Evolutionary conservation across 345 rosid species (phyloP), one percentile per base, ranked within the genome.

Genomic region (Corchorus olitorius): DNA sequence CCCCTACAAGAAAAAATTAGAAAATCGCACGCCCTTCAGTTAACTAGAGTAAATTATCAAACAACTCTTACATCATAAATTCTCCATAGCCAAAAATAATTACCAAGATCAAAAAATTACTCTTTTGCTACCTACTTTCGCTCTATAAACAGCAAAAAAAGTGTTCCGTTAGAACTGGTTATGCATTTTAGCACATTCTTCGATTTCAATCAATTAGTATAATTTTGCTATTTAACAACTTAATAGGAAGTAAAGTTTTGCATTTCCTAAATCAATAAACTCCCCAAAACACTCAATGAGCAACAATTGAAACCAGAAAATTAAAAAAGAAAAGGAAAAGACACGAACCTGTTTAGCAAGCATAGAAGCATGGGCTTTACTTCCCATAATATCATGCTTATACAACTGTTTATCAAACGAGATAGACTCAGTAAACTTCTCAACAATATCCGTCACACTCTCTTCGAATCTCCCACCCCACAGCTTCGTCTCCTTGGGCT

Each of bases 401-500:
- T 92, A 96, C 69, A 96, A 82, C 84, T 82, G 81, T 84, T 92
- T 96, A 74, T 96, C 99, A 53, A 88, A 93, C 0, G 99, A 96
- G 53, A 96, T 85, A 20, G 97, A 96, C 79, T 96, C 99, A 0
- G 98, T 96, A 84, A 96, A 96, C 83, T 85, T 89, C 92, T 96
- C 99, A 12, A 96, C 99, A 12, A 75, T 77, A 62, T 86, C 91
- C 1, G 98, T 91, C 27, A 94, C 97, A 69, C 92, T 88, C 90
- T 91, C 97, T 73, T 96, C 89, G 80, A 96, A 96, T 80, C 99
- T 89, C 14, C 99, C 99, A 1, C 99, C 99, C 97, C 98, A 96
- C 6, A 96, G 86, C 90, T 96, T 96, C 27, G 70, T 76, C 88
- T 96, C 98, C 80, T 91, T 93, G n/a, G 84, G 76, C 59, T 81